Evolutionary conservation across 306 rosid genomes (phyloP), one percentile per base, ranked within the genome.

Genomic region (Inga leiocalycina): DNA sequence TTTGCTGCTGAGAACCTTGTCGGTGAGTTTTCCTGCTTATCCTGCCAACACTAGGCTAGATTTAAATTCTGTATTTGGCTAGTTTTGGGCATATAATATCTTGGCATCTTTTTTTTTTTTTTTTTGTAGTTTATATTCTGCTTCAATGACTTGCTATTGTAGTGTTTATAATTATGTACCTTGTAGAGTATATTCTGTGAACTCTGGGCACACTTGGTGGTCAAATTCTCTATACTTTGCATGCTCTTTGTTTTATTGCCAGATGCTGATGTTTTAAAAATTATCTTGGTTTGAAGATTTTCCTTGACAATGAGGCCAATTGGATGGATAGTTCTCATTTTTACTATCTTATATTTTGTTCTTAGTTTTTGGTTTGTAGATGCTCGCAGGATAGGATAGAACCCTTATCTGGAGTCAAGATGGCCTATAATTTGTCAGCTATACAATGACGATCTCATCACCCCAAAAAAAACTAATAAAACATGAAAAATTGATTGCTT

Each of bases 1-100:
- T 96, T 96, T 92, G 86, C 97, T 48, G 97, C 98, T 51, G 99
- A 94, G 81, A 96, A 96, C 82, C 98, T 96, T 81, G 94, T 92
- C 22, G 98, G 99, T 96, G 89, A 43, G 92, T 84, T 85, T 45
- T 83, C 71, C 69, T 85, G 66, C 79, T 72, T 64, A 66, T 78
- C 24, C 70, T 76, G 81, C 48, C 71, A 51, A 56, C 14, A 16
- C 45, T 35, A 74, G 30, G 16, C 70, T 72, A 17, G 44, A 6
- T 78, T n/a, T 64, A 43, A 8, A 44, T 24, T 20, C 27, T 19
- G 27, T 57, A 57, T 57, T 57, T 22, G 24, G 27, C 30, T n/a
- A 57, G 13, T 61, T 57, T 17, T 35, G 68, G 41, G 73, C 74
- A 22, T 78, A 61, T 61, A 34, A 43, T 81, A 46, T 74, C 48